phyloP scores from a whole-genome alignment of 73 alveolate genomes.

The Paramecium pentaurelia region DNA sequence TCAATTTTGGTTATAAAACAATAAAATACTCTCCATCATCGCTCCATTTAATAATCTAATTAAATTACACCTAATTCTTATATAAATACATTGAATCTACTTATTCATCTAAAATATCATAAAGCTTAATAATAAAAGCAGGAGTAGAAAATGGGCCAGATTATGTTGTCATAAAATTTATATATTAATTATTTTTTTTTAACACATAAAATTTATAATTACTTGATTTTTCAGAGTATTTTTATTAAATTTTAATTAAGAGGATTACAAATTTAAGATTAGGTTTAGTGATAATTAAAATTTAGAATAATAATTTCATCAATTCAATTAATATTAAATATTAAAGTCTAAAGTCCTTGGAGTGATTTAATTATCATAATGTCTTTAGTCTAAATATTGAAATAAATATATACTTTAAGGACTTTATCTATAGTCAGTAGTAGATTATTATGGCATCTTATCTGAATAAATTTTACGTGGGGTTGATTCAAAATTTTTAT shows the following conservation, averaged over 20 bases:
- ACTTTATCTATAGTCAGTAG: background rate
- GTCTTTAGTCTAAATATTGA: background rate
- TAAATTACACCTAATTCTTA: background rate
- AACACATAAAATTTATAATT: background rate
- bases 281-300: background rate
- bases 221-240: background rate
- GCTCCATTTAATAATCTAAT: background rate
- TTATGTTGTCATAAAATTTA: background rate
- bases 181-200: background rate
- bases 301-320: background rate
- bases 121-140: background rate
- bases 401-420: background rate
- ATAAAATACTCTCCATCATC: constrained; percentile 37
- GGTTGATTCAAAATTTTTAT: background rate
- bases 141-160: constrained; percentile 39
- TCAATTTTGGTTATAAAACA: background rate
- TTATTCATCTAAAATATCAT: background rate
- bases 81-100: background rate
- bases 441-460: background rate
- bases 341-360: background rate
- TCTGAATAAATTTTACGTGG: background rate
- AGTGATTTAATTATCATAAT: background rate
- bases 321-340: background rate
- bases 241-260: background rate
- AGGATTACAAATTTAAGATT: background rate